phyloP scores from a whole-genome alignment of 108 stramenopile species.

The Skeletonema marinoi region DNA sequence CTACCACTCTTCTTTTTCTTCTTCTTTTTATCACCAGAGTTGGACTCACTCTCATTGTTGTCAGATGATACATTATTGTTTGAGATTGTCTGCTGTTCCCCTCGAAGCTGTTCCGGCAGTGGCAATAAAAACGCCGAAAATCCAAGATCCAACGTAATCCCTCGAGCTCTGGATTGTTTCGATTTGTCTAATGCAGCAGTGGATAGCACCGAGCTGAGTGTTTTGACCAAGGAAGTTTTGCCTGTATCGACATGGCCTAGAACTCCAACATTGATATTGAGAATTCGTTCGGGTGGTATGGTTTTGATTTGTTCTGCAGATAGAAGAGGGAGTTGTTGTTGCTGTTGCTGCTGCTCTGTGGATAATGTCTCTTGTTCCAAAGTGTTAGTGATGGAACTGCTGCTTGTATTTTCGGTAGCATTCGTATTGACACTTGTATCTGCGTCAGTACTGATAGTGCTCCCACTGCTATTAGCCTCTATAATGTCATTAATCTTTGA shows the following conservation, averaged over 20 bases:
- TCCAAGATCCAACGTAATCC: slow-evolving; percentile 98
- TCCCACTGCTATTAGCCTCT: background rate
- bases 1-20: slow-evolving; percentile 7
- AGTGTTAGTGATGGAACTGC: background rate
- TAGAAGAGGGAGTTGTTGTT: slow-evolving; percentile 28
- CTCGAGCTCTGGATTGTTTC: slow-evolving; percentile 92
- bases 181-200: slow-evolving; percentile 98
- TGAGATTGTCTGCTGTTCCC: slow-evolving; percentile 13
- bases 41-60: background rate
- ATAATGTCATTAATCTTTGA: slow-evolving; percentile 18
- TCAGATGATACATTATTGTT: background rate
- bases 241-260: slow-evolving; percentile 98
- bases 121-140: slow-evolving; percentile 93
- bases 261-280: slow-evolving; percentile 98
- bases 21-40: slow-evolving; percentile 10
- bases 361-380: background rate
- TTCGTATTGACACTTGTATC: background rate
- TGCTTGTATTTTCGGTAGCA: background rate
- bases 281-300: slow-evolving; percentile 54
- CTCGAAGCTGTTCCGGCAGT: slow-evolving; percentile 66
- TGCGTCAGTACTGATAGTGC: background rate
- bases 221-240: slow-evolving; percentile 96
- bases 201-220: slow-evolving; percentile 89
- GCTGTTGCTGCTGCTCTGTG: background rate
- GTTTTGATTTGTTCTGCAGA: slow-evolving; percentile 44